Base-by-base conservation (phyloP, 2,329 filamentous ascomycete genomes). In the Phaeosphaeria sp. region DNA sequence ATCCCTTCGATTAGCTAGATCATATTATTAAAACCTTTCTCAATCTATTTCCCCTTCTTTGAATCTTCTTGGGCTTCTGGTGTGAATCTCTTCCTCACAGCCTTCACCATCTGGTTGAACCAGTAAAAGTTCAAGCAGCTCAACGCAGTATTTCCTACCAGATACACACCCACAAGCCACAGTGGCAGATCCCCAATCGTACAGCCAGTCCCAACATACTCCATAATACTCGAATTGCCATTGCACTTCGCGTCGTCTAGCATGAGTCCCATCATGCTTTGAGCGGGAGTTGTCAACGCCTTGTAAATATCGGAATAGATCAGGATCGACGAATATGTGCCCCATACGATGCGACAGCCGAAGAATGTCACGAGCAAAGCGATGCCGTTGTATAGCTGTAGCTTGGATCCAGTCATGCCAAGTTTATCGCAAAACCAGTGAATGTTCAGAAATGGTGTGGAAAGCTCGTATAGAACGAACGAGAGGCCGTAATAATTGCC, bases 371-470 rank as follows among this genome's bases (percentile, higher is more conserved):
- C 77, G 47, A 93, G 85, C 2, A 95, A 85, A 51, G 86, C 75
- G 57, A 92, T 82, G 63, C 91, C 91, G 68, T 95, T 94, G 78
- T 91, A 89, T 17, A 93, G 83, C 78, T 95, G 92, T 20, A 86
- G 79, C 56, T 82, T 83, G 18, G 89, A 88, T 24, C 92, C 92
- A 1, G 91, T 95, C 82, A 92, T 87, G 67, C 87, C 84, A 45
- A 94, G 79, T 80, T 95, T 95, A 80, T 95, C 91, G 78, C 90
- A 91, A 81, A 95, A 94, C 91, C 92, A 95, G 81, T 95, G 92
- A 71, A 94, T 84, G 74, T 95, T 95, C 59, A 95, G 83, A 76
- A 95, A 93, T 2, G 91, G 91, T 1, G 89, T 91, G 13, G 91
- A 93, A 18, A 95, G 84, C 77, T 95, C 92, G 85, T 92, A 95